Evolutionary conservation across 2,329 filamentous ascomycete species (phyloP), one percentile per base, ranked within the genome.

Genomic region (Lachnellula hyalina): DNA sequence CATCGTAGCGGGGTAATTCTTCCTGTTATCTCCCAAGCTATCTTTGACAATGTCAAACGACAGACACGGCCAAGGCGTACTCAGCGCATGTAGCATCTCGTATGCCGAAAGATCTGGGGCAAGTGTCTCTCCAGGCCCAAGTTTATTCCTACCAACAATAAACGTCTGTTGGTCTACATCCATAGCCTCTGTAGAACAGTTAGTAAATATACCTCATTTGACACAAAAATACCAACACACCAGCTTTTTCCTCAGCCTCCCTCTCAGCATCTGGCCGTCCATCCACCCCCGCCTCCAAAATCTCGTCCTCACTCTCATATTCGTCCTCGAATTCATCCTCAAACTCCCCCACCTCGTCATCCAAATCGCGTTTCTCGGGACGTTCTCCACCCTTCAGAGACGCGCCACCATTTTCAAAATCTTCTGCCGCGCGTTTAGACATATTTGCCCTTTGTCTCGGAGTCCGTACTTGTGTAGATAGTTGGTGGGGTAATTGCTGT

Each of bases 261-360:
- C 91, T 79, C 78, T 97, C 93, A 7, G 88, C 90, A 72, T 97
- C 93, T 32, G 93, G 93, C 61, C 91, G 77, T 17, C 93, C 93
- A 70, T 96, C 93, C 12, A 96, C 91, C 58, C 93, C 93, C 4
- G 94, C 93, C 74, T 97, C 93, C 57, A 96, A 75, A 51, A 97
- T 89, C 72, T 97, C 92, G 71, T 96, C 92, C 66, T 88, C 86
- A 65, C 85, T 96, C 77, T 96, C 92, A 64, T 88, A 93, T 69
- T 93, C 89, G 67, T 93, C 89, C 72, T 93, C 90, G 64, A 93
- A 96, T 69, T 97, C 93, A 74, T 96, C 94, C 69, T 96, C 94
- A 61, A 95, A 97, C 63, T 97, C 89, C 68, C 84, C 83, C 77
- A 86, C 85, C 25, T 83, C 83, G 61, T 75, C 72, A 63, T 82